Evolutionary conservation across 352 stramenopile species (phyloP).

Genomic region (Blastocystis sp.): DNA sequence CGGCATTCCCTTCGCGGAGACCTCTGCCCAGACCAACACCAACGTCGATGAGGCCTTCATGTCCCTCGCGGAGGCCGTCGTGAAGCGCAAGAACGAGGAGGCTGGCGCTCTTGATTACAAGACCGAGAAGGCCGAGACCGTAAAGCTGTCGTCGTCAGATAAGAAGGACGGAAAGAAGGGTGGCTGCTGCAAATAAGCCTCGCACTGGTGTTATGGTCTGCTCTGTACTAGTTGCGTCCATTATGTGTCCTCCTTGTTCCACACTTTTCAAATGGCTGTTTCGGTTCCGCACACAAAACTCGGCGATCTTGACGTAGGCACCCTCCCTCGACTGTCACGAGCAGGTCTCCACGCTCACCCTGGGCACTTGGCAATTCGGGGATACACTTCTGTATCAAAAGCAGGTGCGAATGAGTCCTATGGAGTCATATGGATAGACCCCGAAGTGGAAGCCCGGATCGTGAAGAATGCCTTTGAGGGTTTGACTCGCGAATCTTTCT

Average conservation of each 20-base stretch:
- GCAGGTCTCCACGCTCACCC: constrained; percentile 61
- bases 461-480: constrained; percentile 67
- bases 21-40: constrained; percentile 89
- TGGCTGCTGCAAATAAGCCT: constrained; percentile 59
- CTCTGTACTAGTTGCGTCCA: constrained; percentile 52
- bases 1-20: constrained; percentile 88
- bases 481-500: constrained; percentile 28
- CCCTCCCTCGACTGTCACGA: neutral
- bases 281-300: constrained; percentile 68
- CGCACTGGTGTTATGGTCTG: neutral
- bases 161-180: constrained; percentile 69
- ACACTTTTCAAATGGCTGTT: constrained; percentile 55
- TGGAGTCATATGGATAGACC: neutral
- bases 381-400: constrained; percentile 69
- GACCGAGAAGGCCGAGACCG: constrained; percentile 61
- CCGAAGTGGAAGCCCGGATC: constrained; percentile 66
- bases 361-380: constrained; percentile 70
- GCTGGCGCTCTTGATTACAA: constrained; percentile 63
- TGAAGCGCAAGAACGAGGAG: constrained; percentile 65
- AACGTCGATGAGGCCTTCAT: constrained; percentile 83
- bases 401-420: neutral
- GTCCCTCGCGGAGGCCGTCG: constrained; percentile 59
- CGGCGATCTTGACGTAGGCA: constrained; percentile 57
- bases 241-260: constrained; percentile 2
- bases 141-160: constrained; percentile 57